Conservation (phyloP, 306 rosid species). For the Pterocarpus santalinus region DNA sequence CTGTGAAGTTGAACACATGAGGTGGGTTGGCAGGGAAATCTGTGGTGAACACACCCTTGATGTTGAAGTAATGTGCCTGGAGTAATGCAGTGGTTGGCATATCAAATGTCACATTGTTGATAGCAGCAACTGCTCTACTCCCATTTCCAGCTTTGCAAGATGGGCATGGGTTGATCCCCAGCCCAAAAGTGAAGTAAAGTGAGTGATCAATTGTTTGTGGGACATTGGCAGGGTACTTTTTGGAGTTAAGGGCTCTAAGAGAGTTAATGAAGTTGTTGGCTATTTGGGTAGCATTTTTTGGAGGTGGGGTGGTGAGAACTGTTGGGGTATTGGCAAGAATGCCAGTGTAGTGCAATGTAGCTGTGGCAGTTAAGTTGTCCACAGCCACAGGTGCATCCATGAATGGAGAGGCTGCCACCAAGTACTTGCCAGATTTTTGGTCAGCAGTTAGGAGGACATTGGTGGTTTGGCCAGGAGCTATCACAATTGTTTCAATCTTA, state of each 20-base stretch:
- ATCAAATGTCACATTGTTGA: constrained; percentile 80
- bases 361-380: constrained; percentile 76
- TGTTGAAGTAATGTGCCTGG: constrained; percentile 81
- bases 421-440: constrained; percentile 72
- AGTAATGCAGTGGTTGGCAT: constrained; percentile 88
- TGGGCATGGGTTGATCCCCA: constrained; percentile 78
- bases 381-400: constrained; percentile 78
- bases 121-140: constrained; percentile 72
- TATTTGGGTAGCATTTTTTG: constrained; percentile 74
- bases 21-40: constrained; percentile 86
- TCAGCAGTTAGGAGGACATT: constrained; percentile 68
- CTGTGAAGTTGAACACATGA: constrained; percentile 65
- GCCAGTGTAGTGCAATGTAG: constrained; percentile 81
- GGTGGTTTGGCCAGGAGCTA: constrained; percentile 96
- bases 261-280: constrained; percentile 62
- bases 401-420: constrained; percentile 79
- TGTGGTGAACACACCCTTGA: constrained; percentile 72
- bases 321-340: constrained; percentile 63
- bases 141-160: constrained; percentile 80
- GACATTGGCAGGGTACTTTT: constrained; percentile 72
- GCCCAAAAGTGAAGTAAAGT: constrained; percentile 70
- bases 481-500: constrained; percentile 68
- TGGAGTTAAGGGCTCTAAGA: constrained; percentile 76
- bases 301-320: constrained; percentile 69
- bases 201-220: constrained; percentile 70